These are phyloP conservation scores for Backusella sp. DNA, from an alignment of 192 early-diverging fungal species.

Conservation along the genomic window DNA sequence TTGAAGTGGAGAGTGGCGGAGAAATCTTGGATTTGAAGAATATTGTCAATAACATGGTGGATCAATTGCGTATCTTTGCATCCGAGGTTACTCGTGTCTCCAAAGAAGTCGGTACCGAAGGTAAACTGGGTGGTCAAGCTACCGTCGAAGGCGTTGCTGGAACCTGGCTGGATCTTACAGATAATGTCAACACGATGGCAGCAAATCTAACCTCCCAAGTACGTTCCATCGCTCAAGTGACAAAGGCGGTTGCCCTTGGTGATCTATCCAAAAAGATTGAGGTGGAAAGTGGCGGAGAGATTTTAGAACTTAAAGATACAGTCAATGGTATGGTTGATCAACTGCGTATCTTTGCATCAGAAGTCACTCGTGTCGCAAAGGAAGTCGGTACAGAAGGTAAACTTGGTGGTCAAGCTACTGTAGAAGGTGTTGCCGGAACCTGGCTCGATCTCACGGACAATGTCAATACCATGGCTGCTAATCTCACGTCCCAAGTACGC, in stretches of 20 bases:
- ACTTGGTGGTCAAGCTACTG: conserved; percentile 4
- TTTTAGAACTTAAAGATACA: conserved; percentile 62
- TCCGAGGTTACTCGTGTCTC: conserved; percentile 62
- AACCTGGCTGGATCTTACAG: conserved; percentile 71
- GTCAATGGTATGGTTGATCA: conserved; percentile 79
- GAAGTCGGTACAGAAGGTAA: too few relatives aligned
- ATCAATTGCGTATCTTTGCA: conserved; percentile 56
- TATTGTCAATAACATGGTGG: conserved; percentile 66
- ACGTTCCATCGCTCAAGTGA: conserved; percentile 63
- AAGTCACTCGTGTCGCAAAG: too few relatives aligned
- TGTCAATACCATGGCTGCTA: conserved; percentile 21
- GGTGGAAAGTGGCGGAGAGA: conserved; percentile 64
- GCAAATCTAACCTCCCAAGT: conserved; percentile 62
- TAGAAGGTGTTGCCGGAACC: conserved; percentile 11
- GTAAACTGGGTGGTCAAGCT: conserved; percentile 74
- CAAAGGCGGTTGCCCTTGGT: conserved; percentile 52
- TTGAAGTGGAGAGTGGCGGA: conserved; percentile 41
- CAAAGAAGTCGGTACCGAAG: conserved; percentile 65
- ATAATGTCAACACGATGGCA: conserved; percentile 67
- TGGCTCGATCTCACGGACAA: conserved; percentile 14
- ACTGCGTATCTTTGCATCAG: conserved; percentile 32
- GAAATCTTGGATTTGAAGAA: conserved; percentile 57
- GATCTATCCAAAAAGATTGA: conserved; percentile 61
- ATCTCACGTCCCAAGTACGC: conserved; percentile 50
- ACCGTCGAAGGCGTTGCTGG: conserved; percentile 68